Base-by-base conservation (phyloP, 2,329 filamentous ascomycete species). In the Sporothrix euskadiensis region DNA sequence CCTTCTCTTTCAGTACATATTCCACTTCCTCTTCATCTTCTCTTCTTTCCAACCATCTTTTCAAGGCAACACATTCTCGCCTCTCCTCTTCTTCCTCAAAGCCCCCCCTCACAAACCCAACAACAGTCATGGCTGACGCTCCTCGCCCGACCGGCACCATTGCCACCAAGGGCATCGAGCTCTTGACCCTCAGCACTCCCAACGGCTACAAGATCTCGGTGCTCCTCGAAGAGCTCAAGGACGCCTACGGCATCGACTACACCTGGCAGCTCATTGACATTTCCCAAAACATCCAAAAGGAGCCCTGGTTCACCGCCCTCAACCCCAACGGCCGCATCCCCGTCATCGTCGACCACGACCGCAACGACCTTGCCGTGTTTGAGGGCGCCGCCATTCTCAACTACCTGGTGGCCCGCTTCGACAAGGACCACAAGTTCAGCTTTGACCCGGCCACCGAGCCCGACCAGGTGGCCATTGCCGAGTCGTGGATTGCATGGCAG, bases 401-500 rank as follows among this genome's bases (percentile, higher is more conserved):
- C 82, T 90, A 88, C 80, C 88, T 93, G 78, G 88, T 85, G 77
- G 93, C 88, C 80, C 86, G 87, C 44, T 77, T 80, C 65, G 80
- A 80, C 75, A 78, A 76, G 75, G 79, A 74, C 32, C 35, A 35
- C 57, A 41, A 26, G n/a, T 73, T 76, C 61, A 63, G 32, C 8
- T 83, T 83, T 30, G 63, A 75, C 72, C 71, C 72, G 6, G 71
- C 47, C 56, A 61, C 71, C 52, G 75, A 75, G 49, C 68, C 69
- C 44, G 74, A 81, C 75, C 80, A 83, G 75, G 80, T 83, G 74
- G 79, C 79, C 70, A 79, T 79, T 57, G 83, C 82, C 56, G 87
- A 89, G 82, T 86, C 88, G 79, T 92, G 89, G 90, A 85, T 90
- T 75, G 86, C 87, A 54, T 92, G 89, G 88, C 90, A 94, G 82